phyloP scores from a whole-genome alignment of 106 monocot genomes.

The Allium cepa region DNA sequence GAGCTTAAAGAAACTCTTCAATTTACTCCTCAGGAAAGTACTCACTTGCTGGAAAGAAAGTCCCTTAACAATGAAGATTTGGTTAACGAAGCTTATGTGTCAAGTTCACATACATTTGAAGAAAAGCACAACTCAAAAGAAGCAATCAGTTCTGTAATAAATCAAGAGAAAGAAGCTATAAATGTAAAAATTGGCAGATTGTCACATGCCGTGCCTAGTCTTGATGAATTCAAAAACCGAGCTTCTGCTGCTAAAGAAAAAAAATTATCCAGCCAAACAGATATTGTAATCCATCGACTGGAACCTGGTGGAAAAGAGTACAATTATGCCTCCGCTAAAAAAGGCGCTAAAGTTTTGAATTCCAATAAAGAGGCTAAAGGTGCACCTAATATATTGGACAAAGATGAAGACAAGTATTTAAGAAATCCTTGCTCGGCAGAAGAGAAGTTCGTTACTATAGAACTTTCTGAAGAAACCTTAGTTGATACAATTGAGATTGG shows the following conservation, averaged over 20 bases:
- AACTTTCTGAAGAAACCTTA: constrained; percentile 91
- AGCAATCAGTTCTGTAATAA: constrained; percentile 5
- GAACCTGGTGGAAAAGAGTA: constrained; percentile 84
- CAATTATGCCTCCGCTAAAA: constrained; percentile 76
- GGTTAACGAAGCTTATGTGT: too few relatives aligned
- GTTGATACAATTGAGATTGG: constrained; percentile 68
- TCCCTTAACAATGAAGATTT: too few relatives aligned
- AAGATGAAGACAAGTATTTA: constrained; percentile 85
- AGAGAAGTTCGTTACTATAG: constrained; percentile 71
- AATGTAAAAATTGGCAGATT: constrained; percentile 36
- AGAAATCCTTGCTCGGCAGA: constrained; percentile 89
- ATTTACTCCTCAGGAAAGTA: too few relatives aligned
- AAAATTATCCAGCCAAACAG: constrained; percentile 21
- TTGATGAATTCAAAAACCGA: constrained; percentile 76
- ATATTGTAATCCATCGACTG: constrained; percentile 43
- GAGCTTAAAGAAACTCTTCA: not conserved
- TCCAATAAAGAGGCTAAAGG: constrained; percentile 93
- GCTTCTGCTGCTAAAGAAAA: constrained; percentile 47
- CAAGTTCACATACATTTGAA: not conserved
- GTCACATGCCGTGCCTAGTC: constrained; percentile 41
- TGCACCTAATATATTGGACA: constrained; percentile 72
- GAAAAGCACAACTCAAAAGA: constrained; percentile 11
- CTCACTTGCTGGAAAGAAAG: too few relatives aligned
- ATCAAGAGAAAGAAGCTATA: constrained; percentile 14
- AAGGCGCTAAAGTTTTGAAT: constrained; percentile 77